Evolutionary conservation across 1,139 yeast genomes (phyloP), one percentile per base, ranked within the genome.

Genomic region (Eremothecium gossypii): DNA sequence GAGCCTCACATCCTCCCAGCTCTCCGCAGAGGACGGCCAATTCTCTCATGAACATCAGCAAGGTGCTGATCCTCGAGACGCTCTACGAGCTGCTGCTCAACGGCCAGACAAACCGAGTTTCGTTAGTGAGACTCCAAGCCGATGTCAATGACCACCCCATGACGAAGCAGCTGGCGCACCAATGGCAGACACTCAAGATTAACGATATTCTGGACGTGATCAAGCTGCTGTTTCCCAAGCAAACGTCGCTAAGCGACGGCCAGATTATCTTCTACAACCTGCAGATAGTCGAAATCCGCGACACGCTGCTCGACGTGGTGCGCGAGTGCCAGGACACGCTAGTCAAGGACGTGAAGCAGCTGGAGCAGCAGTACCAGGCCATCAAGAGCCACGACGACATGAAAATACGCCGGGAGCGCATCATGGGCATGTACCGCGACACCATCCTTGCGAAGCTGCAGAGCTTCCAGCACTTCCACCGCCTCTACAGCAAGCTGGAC

Each of bases 371-470:
- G 27, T 33, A 27, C 7, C 38, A 26, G 27, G 12, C 12, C 20
- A 20, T 27, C 29, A 29, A 14, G 30, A 14, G 29, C 27, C 38
- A 28, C 9, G 45, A 39, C 37, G 39, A 42, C 30, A 39, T 42
- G 42, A 42, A 42, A 27, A 28, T 40, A 29, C 45, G 42, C n/a
- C 42, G 50, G 27, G 52, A 41, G 10, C 42, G 50, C 36, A 45
- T 51, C 23, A 41, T 57, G 37, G 60, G 41, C 31, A 41, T 58
- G 36, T 58, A 58, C 44, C 46, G 63, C 17, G 61, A 58, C 45
- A 58, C 63, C 7, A 61, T 58, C 14, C 42, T 58, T 34, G 58
- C 58, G 44, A 55, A 55, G 41, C 47, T 58, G 23, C 58, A 54
- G 38, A 48, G 53, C 29, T 41, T 41, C 30, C 35, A 41, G 13